Base-by-base conservation (phyloP, 2,329 filamentous ascomycete genomes). In the Diaporthe sp. region DNA sequence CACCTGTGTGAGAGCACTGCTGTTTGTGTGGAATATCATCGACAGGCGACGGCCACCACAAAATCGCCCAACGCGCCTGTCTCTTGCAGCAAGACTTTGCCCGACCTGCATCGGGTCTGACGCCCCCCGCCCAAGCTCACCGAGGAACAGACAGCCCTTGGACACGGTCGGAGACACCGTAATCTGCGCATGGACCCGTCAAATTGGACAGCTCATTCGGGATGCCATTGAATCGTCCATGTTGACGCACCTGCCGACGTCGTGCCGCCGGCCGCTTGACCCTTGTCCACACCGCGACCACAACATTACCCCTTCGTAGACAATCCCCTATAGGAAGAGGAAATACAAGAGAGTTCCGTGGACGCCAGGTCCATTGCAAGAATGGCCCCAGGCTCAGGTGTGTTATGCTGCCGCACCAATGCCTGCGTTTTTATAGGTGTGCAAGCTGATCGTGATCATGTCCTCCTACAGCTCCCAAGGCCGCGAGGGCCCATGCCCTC, bases 321-420 rank as follows among this genome's bases (percentile, higher is more conserved):
- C 25, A 39, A 39, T 27, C 44, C 50, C 56, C 30, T 30, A 42
- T 39, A 61, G 72, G 65, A 63, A 56, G 51, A 58, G 35, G 53
- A 15, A 58, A 61, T 55, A 42, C n/a, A 50, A 32, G 59, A 53
- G 55, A 44, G 30, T 53, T 47, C 44, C 42, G 68, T 56, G 72
- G 55, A 70, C 72, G 68, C 58, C 65, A 71, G 44, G 68, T 63
- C 72, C 72, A 61, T 72, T 75, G 72, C 42, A 50, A 75, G 74
- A 56, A 75, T 75, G 74, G 74, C 74, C 59, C 59, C 74, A 47
- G 72, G 59, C 56, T 72, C 74, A 75, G 66, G 74, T 75, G 61
- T 63, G 74, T 74, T 47, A 55, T 51, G 63, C 61, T 39, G 32
- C 44, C 37, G 59, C 59, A 47, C 51, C 59, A 44, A 47, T 35